These are phyloP conservation scores for Suillus placidus DNA, from an alignment of 768 basidiomycete species.

Conservation along the genomic window DNA sequence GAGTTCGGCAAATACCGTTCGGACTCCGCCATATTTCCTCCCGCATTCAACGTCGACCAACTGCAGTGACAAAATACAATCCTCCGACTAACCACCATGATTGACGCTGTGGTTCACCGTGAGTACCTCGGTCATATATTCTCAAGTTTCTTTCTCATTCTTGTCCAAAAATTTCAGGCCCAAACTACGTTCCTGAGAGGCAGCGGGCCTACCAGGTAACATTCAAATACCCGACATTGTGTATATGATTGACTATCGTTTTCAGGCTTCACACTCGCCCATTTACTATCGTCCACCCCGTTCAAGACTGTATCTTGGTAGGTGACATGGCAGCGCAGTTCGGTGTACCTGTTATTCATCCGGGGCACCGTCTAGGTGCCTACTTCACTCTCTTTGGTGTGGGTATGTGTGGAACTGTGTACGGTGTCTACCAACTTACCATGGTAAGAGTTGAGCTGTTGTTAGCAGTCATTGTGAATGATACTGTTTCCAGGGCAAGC, in stretches of 20 bases:
- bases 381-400: conserved; percentile 57
- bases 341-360: conserved; percentile 9
- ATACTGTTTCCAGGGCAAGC: conserved; percentile 29
- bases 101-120: conserved; percentile 71
- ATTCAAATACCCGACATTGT: not conserved
- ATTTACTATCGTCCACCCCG: conserved; percentile 65
- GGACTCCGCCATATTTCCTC: conserved; percentile 32
- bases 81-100: conserved; percentile 41
- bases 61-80: conserved; percentile 8
- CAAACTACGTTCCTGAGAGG: conserved; percentile 65
- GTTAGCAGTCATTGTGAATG: not conserved
- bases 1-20: conserved; percentile 42
- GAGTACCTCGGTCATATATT: conserved; percentile 26
- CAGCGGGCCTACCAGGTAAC: conserved; percentile 70
- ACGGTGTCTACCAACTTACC: conserved; percentile 50
- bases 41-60: conserved; percentile 22
- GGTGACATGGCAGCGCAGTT: conserved; percentile 19
- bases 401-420: conserved; percentile 56
- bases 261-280: conserved; percentile 46
- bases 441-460: conserved; percentile 37
- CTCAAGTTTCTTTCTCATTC: not conserved
- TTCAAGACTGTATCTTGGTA: conserved; percentile 67
- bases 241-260: conserved; percentile 14
- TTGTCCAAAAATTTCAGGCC: conserved; percentile 42
- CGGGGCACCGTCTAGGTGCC: conserved; percentile 40